Evolutionary conservation across 2,329 filamentous ascomycete genomes (phyloP).

Genomic region (Aspergillus uvarum): DNA sequence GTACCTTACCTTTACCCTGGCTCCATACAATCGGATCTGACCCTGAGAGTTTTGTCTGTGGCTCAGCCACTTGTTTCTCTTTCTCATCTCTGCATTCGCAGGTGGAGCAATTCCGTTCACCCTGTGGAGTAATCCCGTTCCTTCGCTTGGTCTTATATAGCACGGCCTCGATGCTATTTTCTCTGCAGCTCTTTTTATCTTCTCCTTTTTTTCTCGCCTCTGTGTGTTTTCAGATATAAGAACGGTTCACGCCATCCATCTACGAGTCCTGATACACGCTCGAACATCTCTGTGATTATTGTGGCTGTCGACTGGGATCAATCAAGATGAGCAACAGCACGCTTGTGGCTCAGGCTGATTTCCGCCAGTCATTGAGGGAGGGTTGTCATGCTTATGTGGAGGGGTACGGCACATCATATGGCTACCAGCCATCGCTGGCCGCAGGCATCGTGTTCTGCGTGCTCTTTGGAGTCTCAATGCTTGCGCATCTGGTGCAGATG

Average conservation of each 20-base stretch:
- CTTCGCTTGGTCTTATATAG: neutral
- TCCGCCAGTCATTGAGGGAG: conserved; percentile 11
- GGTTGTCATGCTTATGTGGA: conserved; percentile 30
- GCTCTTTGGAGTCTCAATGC: conserved; percentile 38
- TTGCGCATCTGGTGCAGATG: conserved; percentile 36
- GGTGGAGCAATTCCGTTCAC: neutral
- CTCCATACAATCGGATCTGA: neutral
- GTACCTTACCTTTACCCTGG: neutral
- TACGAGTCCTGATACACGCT: neutral
- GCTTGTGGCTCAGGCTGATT: conserved; percentile 7
- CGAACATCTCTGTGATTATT: neutral
- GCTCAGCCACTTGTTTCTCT: neutral
- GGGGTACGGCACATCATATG: conserved; percentile 30
- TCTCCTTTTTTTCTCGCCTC: neutral
- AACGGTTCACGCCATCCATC: neutral
- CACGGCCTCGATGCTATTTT: neutral
- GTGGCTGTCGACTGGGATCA: neutral
- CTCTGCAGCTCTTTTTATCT: neutral
- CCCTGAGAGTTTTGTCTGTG: neutral
- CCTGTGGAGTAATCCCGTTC: neutral
- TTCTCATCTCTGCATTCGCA: neutral
- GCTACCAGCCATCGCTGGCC: conserved; percentile 35
- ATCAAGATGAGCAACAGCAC: conserved; percentile 11
- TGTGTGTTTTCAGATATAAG: neutral
- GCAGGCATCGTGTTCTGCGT: conserved; percentile 36